Evolutionary conservation across 768 basidiomycete genomes (phyloP).

Genomic region (Tylopilus plumbeoviolaceoides): DNA sequence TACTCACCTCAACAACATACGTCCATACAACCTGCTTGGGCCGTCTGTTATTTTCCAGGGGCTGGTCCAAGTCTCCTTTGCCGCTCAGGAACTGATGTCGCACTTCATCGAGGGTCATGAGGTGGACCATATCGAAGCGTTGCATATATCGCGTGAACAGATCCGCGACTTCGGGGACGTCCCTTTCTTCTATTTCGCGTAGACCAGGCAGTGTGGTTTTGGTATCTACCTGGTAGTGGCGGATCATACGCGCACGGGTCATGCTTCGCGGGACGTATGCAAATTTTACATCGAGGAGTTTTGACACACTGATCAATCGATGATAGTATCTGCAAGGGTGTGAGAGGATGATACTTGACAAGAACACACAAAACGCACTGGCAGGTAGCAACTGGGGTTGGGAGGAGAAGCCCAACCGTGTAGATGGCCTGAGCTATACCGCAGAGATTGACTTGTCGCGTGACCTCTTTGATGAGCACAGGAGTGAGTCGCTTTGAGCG

Average conservation of each 20-base stretch:
- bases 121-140: conserved; percentile 78
- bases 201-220: conserved; percentile 56
- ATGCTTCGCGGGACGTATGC: conserved; percentile 80
- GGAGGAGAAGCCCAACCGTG: conserved; percentile 89
- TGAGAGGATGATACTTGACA: conserved; percentile 3
- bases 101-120: conserved; percentile 36
- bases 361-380: conserved; percentile 42
- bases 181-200: conserved; percentile 83
- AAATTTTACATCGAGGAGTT: conserved; percentile 88
- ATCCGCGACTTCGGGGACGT: conserved; percentile 65
- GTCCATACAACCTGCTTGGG: no score
- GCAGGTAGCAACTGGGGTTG: conserved; percentile 88
- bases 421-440: conserved; percentile 97
- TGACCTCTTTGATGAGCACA: conserved; percentile 94
- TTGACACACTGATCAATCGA: conserved; percentile 85
- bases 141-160: conserved; percentile 77
- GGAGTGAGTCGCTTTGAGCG: conserved; percentile 93
- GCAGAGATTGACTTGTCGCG: conserved; percentile 83
- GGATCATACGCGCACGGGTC: conserved; percentile 90
- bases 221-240: conserved; percentile 62
- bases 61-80: no score
- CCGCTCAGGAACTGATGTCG: no score
- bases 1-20: no score
- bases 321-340: conserved; percentile 70
- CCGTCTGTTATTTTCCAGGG: no score